A percentile compares a stretch with the other conserved stretches of the same genome.
Conservation (phyloP, 2,329 filamentous ascomycete genomes). For the Fusarium sarcochroum region DNA sequence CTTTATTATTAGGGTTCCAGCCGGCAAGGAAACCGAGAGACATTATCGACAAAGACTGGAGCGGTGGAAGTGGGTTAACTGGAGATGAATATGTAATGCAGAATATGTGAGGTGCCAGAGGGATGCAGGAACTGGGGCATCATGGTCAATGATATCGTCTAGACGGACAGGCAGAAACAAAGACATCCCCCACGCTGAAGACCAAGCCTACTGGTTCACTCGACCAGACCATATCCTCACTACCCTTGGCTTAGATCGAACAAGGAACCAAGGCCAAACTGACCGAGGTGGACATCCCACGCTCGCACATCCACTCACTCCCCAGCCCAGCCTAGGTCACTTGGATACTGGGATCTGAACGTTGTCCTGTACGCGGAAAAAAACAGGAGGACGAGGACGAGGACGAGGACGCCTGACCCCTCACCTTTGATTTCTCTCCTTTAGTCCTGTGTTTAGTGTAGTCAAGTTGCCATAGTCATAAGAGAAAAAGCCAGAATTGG, state of each 20-base stretch:
- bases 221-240: background rate
- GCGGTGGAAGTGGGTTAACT: conserved; percentile 6
- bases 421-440: background rate
- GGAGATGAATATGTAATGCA: background rate
- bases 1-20: conserved; percentile 20
- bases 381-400: no score
- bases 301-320: conserved; percentile 1
- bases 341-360: background rate
- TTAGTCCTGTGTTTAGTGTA: conserved; percentile 4
- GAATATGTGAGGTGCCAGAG: background rate
- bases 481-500: background rate
- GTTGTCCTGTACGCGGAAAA: background rate
- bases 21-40: conserved; percentile 21
- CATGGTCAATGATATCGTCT: background rate
- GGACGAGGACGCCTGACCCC: background rate
- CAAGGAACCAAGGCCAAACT: background rate
- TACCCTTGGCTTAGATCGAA: background rate
- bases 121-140: conserved; percentile 9
- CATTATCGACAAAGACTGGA: conserved; percentile 1
- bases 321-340: background rate
- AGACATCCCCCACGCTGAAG: background rate
- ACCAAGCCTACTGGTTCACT: background rate
- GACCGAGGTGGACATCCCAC: conserved; percentile 1
- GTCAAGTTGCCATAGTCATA: background rate
- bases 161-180: background rate